These are phyloP conservation scores for Hypsizygus marmoreus DNA, from an alignment of 768 basidiomycete genomes.

Conservation along the genomic window DNA sequence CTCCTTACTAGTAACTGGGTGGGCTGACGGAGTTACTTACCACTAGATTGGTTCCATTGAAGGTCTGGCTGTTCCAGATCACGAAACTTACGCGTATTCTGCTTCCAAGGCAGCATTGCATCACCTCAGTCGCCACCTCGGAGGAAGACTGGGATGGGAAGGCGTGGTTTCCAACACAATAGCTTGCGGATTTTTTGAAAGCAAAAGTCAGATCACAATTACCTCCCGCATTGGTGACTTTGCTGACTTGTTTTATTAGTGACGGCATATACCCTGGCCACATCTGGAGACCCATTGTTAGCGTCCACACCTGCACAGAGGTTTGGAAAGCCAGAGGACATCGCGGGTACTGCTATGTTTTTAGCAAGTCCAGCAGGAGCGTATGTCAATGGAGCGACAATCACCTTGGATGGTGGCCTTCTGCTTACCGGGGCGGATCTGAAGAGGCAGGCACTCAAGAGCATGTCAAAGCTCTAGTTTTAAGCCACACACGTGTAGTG, in stretches of 20 bases:
- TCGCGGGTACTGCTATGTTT: constrained; percentile 64
- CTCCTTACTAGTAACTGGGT: neutral
- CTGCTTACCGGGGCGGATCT: constrained; percentile 31
- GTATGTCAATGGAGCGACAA: constrained; percentile 65
- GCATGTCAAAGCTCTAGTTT: constrained; percentile 31
- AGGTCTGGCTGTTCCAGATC: constrained; percentile 49
- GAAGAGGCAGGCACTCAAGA: constrained; percentile 23
- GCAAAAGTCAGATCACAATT: constrained; percentile 34
- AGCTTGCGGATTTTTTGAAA: constrained; percentile 54
- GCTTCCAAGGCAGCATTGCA: constrained; percentile 65
- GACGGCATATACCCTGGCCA: constrained; percentile 54
- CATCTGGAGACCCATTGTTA: constrained; percentile 43
- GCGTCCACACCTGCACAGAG: constrained; percentile 48
- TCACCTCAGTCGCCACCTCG: constrained; percentile 61
- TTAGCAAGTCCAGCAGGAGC: constrained; percentile 60
- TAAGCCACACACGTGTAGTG: too few relatives aligned
- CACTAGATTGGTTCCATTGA: constrained; percentile 65
- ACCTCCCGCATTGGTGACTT: neutral
- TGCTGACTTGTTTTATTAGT: constrained; percentile 32
- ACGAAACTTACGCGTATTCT: constrained; percentile 68
- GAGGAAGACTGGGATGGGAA: constrained; percentile 54
- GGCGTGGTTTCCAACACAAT: constrained; percentile 65
- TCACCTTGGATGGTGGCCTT: constrained; percentile 62
- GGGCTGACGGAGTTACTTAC: neutral
- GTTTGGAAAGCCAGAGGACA: constrained; percentile 65